Percentiles rank a stretch among this genome's conserved stretches.
Evolutionary conservation across 2,329 filamentous ascomycete genomes (phyloP).

Genomic region (Cladosporium oxysporum): DNA sequence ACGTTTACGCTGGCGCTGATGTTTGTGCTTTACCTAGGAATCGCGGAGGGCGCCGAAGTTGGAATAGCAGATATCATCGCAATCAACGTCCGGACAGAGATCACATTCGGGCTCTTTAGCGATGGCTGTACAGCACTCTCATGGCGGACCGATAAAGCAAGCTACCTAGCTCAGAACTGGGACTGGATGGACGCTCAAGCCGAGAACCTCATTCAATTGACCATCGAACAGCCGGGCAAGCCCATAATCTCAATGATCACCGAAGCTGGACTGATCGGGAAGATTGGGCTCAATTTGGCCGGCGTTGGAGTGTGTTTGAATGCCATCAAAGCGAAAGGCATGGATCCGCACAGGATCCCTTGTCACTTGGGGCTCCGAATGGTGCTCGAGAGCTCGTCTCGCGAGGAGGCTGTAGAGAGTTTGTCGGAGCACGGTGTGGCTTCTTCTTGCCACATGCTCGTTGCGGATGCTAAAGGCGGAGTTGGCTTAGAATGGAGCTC

Average conservation of each 20-base stretch:
- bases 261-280: slow-evolving; percentile 63
- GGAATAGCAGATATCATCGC: slow-evolving; percentile 56
- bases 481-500: slow-evolving; percentile 54
- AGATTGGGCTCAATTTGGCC: slow-evolving; percentile 63
- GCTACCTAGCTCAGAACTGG: slow-evolving; percentile 60
- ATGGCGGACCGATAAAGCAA: slow-evolving; percentile 42
- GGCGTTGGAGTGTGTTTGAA: slow-evolving; percentile 64
- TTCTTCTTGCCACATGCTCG: slow-evolving; percentile 55
- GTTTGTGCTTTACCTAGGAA: slow-evolving; percentile 40
- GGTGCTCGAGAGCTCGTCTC: slow-evolving; percentile 55
- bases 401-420: slow-evolving; percentile 48
- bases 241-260: slow-evolving; percentile 59
- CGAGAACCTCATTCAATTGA: slow-evolving; percentile 52
- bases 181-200: slow-evolving; percentile 59
- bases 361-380: slow-evolving; percentile 62
- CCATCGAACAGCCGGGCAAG: slow-evolving; percentile 46
- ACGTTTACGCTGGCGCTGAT: background rate
- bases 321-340: slow-evolving; percentile 60
- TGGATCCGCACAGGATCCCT: slow-evolving; percentile 55
- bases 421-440: slow-evolving; percentile 53
- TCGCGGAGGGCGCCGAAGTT: slow-evolving; percentile 53
- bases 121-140: slow-evolving; percentile 60
- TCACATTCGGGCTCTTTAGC: slow-evolving; percentile 58
- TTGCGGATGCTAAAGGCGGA: slow-evolving; percentile 51
- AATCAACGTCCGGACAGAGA: slow-evolving; percentile 60